Base-by-base conservation (phyloP, 495 filamentous ascomycete species). In the Aspergillus heteromorphus region DNA sequence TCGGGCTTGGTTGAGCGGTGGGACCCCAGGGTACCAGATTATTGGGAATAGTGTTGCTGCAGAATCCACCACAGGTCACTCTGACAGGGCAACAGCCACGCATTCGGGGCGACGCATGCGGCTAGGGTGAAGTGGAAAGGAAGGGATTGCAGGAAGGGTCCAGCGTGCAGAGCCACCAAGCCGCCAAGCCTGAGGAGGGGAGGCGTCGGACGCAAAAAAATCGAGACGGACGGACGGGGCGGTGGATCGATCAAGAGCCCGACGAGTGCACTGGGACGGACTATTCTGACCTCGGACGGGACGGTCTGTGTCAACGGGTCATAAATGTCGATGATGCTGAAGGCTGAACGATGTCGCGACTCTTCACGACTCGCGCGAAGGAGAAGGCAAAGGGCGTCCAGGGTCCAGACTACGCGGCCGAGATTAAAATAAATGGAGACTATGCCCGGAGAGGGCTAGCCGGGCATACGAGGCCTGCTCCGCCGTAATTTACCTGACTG, bases 71-170 rank as follows among this genome's bases (percentile, higher is more conserved):
- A 55, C 41, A 21, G 40, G 48, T 55, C 49, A 51, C n/a, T 51
- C 47, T 59, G 51, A 59, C 56, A 52, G 43, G 51, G 47, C 48
- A 48, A 40, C 49, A 31, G 50, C 49, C 29, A 54, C 52, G 45
- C 47, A 45, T 57, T 19, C 51, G 54, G 50, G 45, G 30, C 51
- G 48, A 55, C 48, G 54, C 51, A 57, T 51, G 45, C 49, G 49
- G 51, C 21, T 2, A 40, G 16, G 40, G 20, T 23, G 40, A 17
- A 23, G 20, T 23, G 40, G 40, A 23, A 23, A 43, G 40, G 40
- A 23, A 43, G 40, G 17, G 40, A 43, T 2, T 41, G 20, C 16
- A 10, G 40, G 40, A 9, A 19, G 17, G 17, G 17, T 3, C n/a
- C n/a, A n/a, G n/a, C n/a, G n/a, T n/a, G n/a, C n/a, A n/a, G n/a